These are phyloP conservation scores for Lathyrus aphaca DNA, from an alignment of 306 rosid species.

Conservation along the genomic window DNA sequence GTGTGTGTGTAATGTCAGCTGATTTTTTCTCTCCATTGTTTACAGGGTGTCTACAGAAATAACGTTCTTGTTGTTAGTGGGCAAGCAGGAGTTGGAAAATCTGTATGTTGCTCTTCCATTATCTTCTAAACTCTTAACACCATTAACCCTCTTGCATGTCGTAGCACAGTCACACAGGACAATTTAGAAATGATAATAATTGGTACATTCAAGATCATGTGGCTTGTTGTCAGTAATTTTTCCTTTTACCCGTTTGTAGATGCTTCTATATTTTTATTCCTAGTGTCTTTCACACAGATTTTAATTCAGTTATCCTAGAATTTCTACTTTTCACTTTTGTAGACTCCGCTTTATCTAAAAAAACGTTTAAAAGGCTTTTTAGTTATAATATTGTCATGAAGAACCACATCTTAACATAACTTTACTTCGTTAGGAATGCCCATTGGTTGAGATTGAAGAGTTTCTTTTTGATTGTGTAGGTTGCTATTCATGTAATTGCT, in stretches of 20 bases:
- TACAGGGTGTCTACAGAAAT: slow-evolving; percentile 55
- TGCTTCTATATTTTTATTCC: slow-evolving; percentile 3
- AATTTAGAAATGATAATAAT: slow-evolving; percentile 24
- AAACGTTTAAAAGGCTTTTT: background rate
- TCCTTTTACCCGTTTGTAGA: slow-evolving; percentile 21
- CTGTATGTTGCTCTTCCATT: slow-evolving; percentile 61
- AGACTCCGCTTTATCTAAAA: slow-evolving; percentile 22
- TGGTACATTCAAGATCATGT: slow-evolving; percentile 14
- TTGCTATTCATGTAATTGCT: slow-evolving; percentile 70
- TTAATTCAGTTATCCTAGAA: slow-evolving; percentile 19
- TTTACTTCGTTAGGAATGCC: slow-evolving; percentile 14
- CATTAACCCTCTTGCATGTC: slow-evolving; percentile 20
- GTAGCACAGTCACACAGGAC: background rate
- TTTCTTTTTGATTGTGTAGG: slow-evolving; percentile 52
- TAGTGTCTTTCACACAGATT: slow-evolving; percentile 7
- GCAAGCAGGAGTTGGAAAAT: slow-evolving; percentile 93
- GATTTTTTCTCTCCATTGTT: slow-evolving; percentile 24
- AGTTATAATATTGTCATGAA: slow-evolving; percentile 11
- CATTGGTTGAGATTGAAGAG: slow-evolving; percentile 9
- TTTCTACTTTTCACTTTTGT: slow-evolving; percentile 19
- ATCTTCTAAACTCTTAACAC: slow-evolving; percentile 30
- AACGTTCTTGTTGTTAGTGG: slow-evolving; percentile 79
- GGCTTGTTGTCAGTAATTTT: slow-evolving; percentile 18
- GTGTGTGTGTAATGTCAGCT: slow-evolving; percentile 7
- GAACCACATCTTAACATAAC: slow-evolving; percentile 17